phyloP scores from a whole-genome alignment of 257 asterid genomes.

The Craterostigma plantagineum region DNA sequence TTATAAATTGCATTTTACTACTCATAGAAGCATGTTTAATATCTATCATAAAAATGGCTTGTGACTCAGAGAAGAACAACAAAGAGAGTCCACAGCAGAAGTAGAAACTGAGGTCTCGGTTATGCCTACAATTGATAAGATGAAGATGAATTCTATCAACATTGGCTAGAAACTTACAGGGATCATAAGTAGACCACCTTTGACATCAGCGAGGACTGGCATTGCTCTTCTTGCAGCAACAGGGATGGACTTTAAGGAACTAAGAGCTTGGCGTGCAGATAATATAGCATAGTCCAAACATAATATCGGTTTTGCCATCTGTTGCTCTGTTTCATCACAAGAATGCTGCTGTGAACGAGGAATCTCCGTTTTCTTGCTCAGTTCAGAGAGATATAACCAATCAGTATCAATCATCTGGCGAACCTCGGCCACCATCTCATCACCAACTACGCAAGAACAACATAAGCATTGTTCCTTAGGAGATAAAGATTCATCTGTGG shows the following conservation, averaged over 20 bases:
- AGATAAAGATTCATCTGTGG: constrained; percentile 3
- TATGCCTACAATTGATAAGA: background rate
- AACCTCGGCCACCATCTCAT: constrained; percentile 26
- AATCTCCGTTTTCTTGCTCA: constrained; percentile 18
- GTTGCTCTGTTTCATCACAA: constrained; percentile 4
- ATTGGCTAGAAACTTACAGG: constrained; percentile 30
- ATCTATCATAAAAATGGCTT: background rate
- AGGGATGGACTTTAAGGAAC: constrained; percentile 50
- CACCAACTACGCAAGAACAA: constrained; percentile 22
- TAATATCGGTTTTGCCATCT: constrained; percentile 4
- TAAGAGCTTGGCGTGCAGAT: constrained; percentile 48
- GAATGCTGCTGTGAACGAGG: constrained; percentile 9
- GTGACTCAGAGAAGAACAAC: background rate
- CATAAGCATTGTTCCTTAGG: no score
- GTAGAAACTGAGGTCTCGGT: no score
- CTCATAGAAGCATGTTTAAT: background rate
- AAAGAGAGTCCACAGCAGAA: background rate
- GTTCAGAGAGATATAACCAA: constrained; percentile 51
- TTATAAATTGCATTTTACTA: constrained; percentile 4
- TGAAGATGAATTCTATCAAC: background rate
- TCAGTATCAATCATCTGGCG: constrained; percentile 61
- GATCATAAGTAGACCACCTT: constrained; percentile 52
- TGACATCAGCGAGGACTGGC: constrained; percentile 52
- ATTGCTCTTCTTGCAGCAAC: constrained; percentile 66
- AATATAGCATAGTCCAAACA: constrained; percentile 16